Conservation (phyloP, 2,329 filamentous ascomycete genomes). For the Claviceps sp. region DNA sequence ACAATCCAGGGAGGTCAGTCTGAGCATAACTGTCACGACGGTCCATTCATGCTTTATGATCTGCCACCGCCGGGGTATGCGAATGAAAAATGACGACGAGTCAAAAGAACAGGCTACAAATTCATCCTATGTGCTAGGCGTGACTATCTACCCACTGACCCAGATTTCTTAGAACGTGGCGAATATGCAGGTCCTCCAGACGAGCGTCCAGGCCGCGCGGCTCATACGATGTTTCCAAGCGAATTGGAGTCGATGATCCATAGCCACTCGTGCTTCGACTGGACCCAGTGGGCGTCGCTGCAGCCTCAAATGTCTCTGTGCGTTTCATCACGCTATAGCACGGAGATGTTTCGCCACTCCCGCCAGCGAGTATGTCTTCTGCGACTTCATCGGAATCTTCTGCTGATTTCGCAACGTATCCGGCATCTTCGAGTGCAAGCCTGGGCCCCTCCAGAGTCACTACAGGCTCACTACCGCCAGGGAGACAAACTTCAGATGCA, state of each 20-base stretch:
- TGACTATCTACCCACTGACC: constrained; percentile 9
- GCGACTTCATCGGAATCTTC: constrained; percentile 12
- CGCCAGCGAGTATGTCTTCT: constrained; percentile 17
- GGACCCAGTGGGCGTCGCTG: neutral
- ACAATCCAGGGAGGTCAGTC: too few relatives aligned
- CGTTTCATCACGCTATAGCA: constrained; percentile 5
- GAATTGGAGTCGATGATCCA: constrained; percentile 15
- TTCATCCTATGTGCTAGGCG: neutral
- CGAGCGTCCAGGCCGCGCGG: constrained; percentile 15
- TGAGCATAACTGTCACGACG: too few relatives aligned
- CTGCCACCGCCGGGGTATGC: too few relatives aligned
- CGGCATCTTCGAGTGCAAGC: neutral
- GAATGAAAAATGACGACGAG: too few relatives aligned
- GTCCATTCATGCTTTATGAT: too few relatives aligned
- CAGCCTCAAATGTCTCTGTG: neutral
- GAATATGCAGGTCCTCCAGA: constrained; percentile 21
- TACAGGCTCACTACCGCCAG: constrained; percentile 39
- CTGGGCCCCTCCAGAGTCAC: constrained; percentile 15
- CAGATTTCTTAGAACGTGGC: constrained; percentile 17
- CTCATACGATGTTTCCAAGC: constrained; percentile 16
- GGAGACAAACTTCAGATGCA: constrained; percentile 56
- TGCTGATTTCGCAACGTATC: neutral
- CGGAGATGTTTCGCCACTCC: constrained; percentile 9
- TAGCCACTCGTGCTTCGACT: constrained; percentile 8
- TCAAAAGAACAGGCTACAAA: too few relatives aligned